Evolutionary conservation across 2,329 filamentous ascomycete species (phyloP).

Genomic region (Aureobasidium sp.): DNA sequence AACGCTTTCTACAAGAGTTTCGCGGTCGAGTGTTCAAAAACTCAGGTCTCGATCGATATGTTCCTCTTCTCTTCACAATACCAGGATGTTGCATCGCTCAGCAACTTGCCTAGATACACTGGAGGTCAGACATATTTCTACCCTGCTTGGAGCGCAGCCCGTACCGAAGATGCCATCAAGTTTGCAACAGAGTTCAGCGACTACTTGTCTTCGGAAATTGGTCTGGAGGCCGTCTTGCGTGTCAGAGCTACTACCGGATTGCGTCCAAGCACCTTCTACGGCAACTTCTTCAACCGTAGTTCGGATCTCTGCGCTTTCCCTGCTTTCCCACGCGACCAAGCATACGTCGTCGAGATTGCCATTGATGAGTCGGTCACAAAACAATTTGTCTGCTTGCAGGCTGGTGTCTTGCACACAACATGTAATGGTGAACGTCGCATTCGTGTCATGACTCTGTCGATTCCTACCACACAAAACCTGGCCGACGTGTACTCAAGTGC

Average conservation of each 20-base stretch:
- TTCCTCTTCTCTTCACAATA: constrained; percentile 94
- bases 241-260: constrained; percentile 91
- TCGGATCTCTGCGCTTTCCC: constrained; percentile 97
- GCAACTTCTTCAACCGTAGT: constrained; percentile 98
- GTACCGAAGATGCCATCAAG: constrained; percentile 93
- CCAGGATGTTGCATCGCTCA: constrained; percentile 93
- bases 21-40: constrained; percentile 97
- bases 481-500: constrained; percentile 91
- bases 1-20: constrained; percentile 99
- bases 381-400: constrained; percentile 86
- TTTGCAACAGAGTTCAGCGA: constrained; percentile 96
- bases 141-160: constrained; percentile 91
- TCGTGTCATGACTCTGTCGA: constrained; percentile 82
- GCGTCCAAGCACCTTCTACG: constrained; percentile 96
- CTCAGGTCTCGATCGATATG: constrained; percentile 97
- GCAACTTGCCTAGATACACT: constrained; percentile 91
- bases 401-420: constrained; percentile 91
- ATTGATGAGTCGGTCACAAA: constrained; percentile 93
- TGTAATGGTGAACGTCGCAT: constrained; percentile 96
- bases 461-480: constrained; percentile 86
- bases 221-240: constrained; percentile 88
- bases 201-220: constrained; percentile 93
- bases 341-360: constrained; percentile 95
- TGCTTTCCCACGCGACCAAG: constrained; percentile 93
- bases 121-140: constrained; percentile 99